Conservation (phyloP, 805 yeast genomes). For the Vanderwaltozyma yarrowii region DNA sequence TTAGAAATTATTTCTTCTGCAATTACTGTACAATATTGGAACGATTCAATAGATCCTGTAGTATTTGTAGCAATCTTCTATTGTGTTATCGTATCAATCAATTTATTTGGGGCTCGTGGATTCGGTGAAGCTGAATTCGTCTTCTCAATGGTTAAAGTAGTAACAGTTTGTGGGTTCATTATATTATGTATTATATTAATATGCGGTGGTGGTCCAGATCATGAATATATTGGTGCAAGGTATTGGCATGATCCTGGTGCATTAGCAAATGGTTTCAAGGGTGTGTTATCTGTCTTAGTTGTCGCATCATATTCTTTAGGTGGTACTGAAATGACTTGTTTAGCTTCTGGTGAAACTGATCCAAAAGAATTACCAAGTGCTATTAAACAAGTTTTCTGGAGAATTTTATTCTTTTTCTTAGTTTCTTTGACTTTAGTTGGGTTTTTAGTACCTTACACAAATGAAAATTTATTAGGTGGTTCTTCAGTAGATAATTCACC, state of each 20-base stretch:
- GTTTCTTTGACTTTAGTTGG: conserved; percentile 47
- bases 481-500: conserved; percentile 49
- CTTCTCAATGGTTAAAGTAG: conserved; percentile 36
- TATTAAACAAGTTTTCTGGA: conserved; percentile 59
- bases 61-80: conserved; percentile 39
- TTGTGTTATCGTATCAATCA: conserved; percentile 33
- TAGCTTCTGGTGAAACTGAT: conserved; percentile 65
- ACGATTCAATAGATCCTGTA: conserved; percentile 31
- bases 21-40: conserved; percentile 41
- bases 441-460: conserved; percentile 44
- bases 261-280: conserved; percentile 49
- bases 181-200: conserved; percentile 39
- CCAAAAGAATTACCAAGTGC: conserved; percentile 58
- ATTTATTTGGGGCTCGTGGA: conserved; percentile 39
- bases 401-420: conserved; percentile 48
- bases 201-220: conserved; percentile 37
- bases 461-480: conserved; percentile 40
- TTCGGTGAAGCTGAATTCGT: conserved; percentile 43
- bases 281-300: conserved; percentile 55
- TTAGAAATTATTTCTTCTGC: conserved; percentile 40
- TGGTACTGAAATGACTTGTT: conserved; percentile 62
- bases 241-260: conserved; percentile 45
- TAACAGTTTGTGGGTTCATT: conserved; percentile 41
- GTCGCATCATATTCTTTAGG: conserved; percentile 67
- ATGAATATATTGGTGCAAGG: conserved; percentile 36